A percentile compares a stretch with the other conserved stretches of the same genome.
Conservation (phyloP, 768 basidiomycete species). For the Galerina sulciceps region DNA sequence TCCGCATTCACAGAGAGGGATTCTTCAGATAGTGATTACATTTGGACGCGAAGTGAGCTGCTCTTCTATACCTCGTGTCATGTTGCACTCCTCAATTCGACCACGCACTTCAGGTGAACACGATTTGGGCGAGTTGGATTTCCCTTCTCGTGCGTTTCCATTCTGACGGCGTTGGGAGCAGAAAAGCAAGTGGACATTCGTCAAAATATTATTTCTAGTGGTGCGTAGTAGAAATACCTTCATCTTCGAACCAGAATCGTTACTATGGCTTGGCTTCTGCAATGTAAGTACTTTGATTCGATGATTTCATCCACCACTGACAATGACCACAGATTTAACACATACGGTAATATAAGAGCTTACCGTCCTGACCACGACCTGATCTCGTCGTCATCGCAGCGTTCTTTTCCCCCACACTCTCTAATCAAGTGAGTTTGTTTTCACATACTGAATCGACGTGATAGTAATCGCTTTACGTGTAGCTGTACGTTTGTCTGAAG, state of each 20-base stretch:
- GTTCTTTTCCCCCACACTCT: too few relatives aligned
- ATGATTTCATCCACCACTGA: too few relatives aligned
- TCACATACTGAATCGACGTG: too few relatives aligned
- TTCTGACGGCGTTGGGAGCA: not conserved
- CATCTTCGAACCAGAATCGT: not conserved
- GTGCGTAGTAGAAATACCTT: not conserved
- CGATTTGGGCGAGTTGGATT: not conserved
- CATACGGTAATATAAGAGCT: not conserved
- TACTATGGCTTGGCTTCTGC: not conserved
- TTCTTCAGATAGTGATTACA: not conserved
- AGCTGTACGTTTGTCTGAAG: too few relatives aligned
- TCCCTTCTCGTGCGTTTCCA: too few relatives aligned
- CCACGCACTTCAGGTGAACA: not conserved
- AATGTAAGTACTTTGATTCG: not conserved
- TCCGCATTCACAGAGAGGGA: too few relatives aligned
- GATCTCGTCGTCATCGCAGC: too few relatives aligned
- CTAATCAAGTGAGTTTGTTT: too few relatives aligned
- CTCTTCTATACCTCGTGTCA: too few relatives aligned
- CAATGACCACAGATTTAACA: not conserved
- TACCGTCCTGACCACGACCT: too few relatives aligned
- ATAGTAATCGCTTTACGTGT: too few relatives aligned
- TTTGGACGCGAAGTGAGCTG: not conserved
- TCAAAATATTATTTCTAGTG: not conserved
- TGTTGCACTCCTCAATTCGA: too few relatives aligned
- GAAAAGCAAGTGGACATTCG: constrained; percentile 2